Base-by-base conservation (phyloP, 768 basidiomycete species). In the Trametes cingulata region DNA sequence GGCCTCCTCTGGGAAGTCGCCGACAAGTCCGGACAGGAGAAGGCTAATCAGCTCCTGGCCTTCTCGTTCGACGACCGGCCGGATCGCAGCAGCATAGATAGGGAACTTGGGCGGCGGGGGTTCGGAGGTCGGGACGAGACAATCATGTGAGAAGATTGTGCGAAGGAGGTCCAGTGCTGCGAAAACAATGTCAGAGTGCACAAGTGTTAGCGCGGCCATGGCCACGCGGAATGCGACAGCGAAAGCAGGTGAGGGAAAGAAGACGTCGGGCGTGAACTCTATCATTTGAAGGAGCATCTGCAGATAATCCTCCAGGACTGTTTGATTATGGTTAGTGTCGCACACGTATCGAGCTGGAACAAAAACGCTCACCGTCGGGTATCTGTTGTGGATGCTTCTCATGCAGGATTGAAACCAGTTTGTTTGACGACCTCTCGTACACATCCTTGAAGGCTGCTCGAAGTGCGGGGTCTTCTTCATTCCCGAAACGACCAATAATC, bases 261-360 rank as follows among this genome's bases (percentile, higher is more conserved):
- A 83, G 42, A 91, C 76, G 52, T 90, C 85, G 6, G 96, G 93
- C 0, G 82, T 78, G 63, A 80, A 74, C 42, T 86, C 82, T 49
- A 87, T 73, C 68, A 95, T 77, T 63, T 86, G 85, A 54, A 87
- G 73, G 14, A 93, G 75, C 74, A 94, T 81, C 62, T 93, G 94
- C 52, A 94, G 70, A 65, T 95, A 98, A 70, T 99, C 97, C 72
- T 98, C 96, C 68, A 99, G 76, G 25, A 98, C 97, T 98, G n/a
- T n/a, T n/a, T n/a, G n/a, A n/a, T n/a, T n/a, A n/a, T n/a, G n/a
- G n/a, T n/a, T n/a, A n/a, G n/a, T n/a, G n/a, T n/a, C n/a, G n/a
- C n/a, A n/a, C n/a, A n/a, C n/a, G n/a, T n/a, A n/a, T n/a, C n/a
- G n/a, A n/a, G n/a, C n/a, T n/a, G n/a, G 12, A 29, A 51, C 60